Conservation (phyloP, 176 grass and related monocot species). For the Typha latifolia region DNA sequence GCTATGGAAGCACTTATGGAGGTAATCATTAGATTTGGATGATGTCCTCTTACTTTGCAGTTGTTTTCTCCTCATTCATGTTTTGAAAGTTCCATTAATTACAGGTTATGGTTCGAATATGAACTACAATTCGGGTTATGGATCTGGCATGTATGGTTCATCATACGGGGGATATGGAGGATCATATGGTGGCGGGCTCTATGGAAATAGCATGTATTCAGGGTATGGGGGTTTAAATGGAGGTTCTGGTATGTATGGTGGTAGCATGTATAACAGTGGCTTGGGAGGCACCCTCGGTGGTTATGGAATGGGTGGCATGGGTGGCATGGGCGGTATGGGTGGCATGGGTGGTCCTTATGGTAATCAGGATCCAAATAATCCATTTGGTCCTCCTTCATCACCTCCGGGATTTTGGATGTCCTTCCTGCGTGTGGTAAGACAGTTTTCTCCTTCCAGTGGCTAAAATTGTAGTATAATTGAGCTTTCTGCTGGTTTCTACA, state of each 20-base stretch:
- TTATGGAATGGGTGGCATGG: slow-evolving; percentile 40
- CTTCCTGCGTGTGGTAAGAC: slow-evolving; percentile 66
- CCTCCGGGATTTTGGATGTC: slow-evolving; percentile 86
- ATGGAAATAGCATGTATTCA: slow-evolving; percentile 65
- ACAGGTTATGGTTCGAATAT: slow-evolving; percentile 54
- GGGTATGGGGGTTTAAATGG: slow-evolving; percentile 41
- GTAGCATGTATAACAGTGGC: slow-evolving; percentile 52
- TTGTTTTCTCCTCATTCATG: not conserved
- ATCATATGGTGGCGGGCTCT: slow-evolving; percentile 31
- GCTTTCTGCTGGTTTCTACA: not conserved
- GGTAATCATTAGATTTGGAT: slow-evolving; percentile 23
- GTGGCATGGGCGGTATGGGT: slow-evolving; percentile 21
- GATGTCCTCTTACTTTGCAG: not conserved
- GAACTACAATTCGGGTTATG: not conserved
- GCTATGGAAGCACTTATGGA: slow-evolving; percentile 62
- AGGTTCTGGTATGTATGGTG: slow-evolving; percentile 58
- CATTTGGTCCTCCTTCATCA: slow-evolving; percentile 51
- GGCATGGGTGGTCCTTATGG: slow-evolving; percentile 62
- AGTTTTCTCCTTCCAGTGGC: not conserved
- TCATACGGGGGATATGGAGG: slow-evolving; percentile 49
- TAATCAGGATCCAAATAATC: slow-evolving; percentile 66
- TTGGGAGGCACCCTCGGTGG: slow-evolving; percentile 47
- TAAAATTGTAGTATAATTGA: not conserved
- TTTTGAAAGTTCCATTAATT: not conserved
- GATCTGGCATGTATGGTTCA: slow-evolving; percentile 56